Percentiles rank a stretch among this genome's conserved stretches.
These are phyloP conservation scores for Pestalotiopsis sp. DNA, from an alignment of 2,329 filamentous ascomycete species.

Conservation along the genomic window DNA sequence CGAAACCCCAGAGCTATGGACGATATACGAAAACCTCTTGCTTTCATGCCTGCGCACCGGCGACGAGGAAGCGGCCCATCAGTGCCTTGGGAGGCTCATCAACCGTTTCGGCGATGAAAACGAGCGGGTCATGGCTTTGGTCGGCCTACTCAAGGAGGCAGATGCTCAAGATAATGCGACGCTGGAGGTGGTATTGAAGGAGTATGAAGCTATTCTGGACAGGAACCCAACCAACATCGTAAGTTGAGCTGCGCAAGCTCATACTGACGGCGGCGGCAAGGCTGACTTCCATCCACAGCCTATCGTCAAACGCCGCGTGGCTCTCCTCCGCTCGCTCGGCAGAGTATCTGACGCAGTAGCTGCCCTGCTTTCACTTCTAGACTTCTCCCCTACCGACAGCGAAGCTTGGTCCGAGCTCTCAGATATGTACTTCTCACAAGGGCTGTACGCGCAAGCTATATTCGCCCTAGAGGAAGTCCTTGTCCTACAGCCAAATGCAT, in stretches of 20 bases:
- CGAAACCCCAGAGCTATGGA: constrained; percentile 83
- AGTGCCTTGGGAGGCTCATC: constrained; percentile 75
- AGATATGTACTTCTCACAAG: constrained; percentile 82
- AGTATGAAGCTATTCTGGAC: constrained; percentile 76
- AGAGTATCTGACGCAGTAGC: constrained; percentile 73
- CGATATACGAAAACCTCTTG: constrained; percentile 83
- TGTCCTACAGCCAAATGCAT: constrained; percentile 85
- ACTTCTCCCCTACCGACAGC: constrained; percentile 84
- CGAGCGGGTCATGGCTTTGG: constrained; percentile 82
- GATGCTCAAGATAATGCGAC: constrained; percentile 68
- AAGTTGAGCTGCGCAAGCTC: constrained; percentile 35
- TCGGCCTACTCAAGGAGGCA: constrained; percentile 84
- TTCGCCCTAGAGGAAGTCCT: constrained; percentile 91
- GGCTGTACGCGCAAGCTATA: constrained; percentile 79
- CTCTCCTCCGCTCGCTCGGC: constrained; percentile 76
- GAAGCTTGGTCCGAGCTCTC: constrained; percentile 93
- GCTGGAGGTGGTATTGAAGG: constrained; percentile 70
- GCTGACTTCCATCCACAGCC: constrained; percentile 52
- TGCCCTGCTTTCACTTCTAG: constrained; percentile 74
- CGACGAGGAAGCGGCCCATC: constrained; percentile 76
- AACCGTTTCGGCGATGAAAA: constrained; percentile 82
- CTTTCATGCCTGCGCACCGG: constrained; percentile 82
- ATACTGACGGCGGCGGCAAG: constrained; percentile 7
- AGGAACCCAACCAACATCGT: constrained; percentile 82
- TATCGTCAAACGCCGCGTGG: constrained; percentile 82